phyloP scores from a whole-genome alignment of 352 stramenopile genomes.

The Saprolegnia parasitica region DNA sequence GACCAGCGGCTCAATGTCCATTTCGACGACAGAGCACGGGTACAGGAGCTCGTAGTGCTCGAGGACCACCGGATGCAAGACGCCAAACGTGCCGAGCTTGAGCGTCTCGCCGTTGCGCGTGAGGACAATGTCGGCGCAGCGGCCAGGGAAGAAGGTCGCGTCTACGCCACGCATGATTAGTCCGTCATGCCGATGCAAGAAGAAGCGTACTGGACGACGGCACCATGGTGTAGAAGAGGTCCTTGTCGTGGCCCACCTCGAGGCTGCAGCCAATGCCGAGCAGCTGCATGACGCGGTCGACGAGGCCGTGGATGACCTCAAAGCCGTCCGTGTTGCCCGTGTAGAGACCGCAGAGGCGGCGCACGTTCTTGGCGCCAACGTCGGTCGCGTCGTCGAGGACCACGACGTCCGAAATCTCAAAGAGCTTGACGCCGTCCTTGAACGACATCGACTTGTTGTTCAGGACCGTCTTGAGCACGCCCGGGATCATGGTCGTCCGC shows the following conservation, averaged over 20 bases:
- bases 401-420: constrained; percentile 99
- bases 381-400: constrained; percentile 88
- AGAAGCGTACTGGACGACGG: constrained; percentile 17
- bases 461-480: constrained; percentile 98
- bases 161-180: constrained; percentile 34
- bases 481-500: constrained; percentile 96
- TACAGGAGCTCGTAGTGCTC: constrained; percentile 97
- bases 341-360: constrained; percentile 95
- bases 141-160: constrained; percentile 94
- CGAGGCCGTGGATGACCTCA: constrained; percentile 98
- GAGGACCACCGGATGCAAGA: constrained; percentile 97
- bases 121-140: constrained; percentile 94
- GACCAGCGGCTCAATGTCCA: constrained; percentile 97
- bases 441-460: constrained; percentile 98
- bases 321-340: constrained; percentile 96
- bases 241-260: constrained; percentile 56
- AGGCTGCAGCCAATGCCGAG: constrained; percentile 87
- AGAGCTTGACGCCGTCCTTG: constrained; percentile 97
- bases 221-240: constrained; percentile 51
- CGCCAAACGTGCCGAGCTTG: constrained; percentile 94
- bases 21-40: constrained; percentile 94
- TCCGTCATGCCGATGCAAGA: constrained; percentile 32
- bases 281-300: constrained; percentile 98
- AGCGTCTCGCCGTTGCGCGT: constrained; percentile 58
- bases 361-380: constrained; percentile 95